Base-by-base conservation (phyloP, 176 grass and related monocot genomes). In the Calamus simplicifolius region DNA sequence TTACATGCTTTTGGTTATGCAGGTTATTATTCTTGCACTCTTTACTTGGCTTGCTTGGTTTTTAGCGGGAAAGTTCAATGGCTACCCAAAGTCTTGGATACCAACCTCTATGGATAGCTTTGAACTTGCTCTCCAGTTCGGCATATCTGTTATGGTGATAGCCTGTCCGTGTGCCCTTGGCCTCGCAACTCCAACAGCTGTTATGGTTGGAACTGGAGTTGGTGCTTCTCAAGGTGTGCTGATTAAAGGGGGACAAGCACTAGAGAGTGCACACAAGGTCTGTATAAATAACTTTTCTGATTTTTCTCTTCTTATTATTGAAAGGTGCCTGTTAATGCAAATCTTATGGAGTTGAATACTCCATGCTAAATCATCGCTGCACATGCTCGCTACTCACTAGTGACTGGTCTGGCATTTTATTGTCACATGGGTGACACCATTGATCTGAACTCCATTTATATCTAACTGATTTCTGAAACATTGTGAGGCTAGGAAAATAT, bases 61-160 rank as follows among this genome's bases (percentile, higher is more conserved):
- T 62, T 69, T 91, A 58, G 84, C 87, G 13, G 92, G 84, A 56
- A 91, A 85, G 51, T 79, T 82, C 43, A 80, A 82, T 71, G 17
- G 68, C 49, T 97, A 88, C 59, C 87, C 75, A 65, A 75, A 80
- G 38, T 90, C 84, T 18, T 91, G 83, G 87, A 97, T 97, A 71
- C 92, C 92, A 25, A 53, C 69, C 62, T 88, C 87, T 52, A 91
- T 91, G 87, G 92, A 97, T 82, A 85, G 87, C 31, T 97, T 97
- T 85, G 78, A 91, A 67, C 73, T 97, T 25, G 87, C 92, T 58
- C 92, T 97, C 52, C 87, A 97, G 69, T 97, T 97, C 1, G 92
- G 92, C 17, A 91, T 97, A 85, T 97, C 93, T 13, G 87, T 90
- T 77, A 82, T 97, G 93, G 93, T 97, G 25, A 97, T 97, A 72